Base-by-base conservation (phyloP, 2,329 filamentous ascomycete species). In the Septoria petroselini region DNA sequence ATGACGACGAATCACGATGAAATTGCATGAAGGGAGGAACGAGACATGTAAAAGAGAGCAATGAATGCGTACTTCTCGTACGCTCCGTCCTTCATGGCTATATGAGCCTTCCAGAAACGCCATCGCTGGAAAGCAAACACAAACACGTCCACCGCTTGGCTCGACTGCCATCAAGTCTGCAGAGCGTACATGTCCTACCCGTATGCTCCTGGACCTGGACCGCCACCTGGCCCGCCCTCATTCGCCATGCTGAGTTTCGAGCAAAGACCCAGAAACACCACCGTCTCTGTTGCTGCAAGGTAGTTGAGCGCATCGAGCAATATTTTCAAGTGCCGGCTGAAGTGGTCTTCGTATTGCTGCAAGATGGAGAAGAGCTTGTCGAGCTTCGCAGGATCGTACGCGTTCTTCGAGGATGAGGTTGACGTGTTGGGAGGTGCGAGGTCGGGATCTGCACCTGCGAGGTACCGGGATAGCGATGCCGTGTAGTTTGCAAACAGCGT, bases 271-370 rank as follows among this genome's bases (percentile, higher is more conserved):
- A 97, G 73, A 58, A 98, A 77, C 14, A 95, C 93, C 2, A 96
- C 91, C 31, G 93, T 97, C 74, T 98, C 93, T 0, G 93, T 97
- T 0, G 93, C 93, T 2, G 93, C 93, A 62, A 96, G 94, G 70
- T 97, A 95, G 62, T 98, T 97, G 55, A 98, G 77, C 53, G 89
- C 91, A 67, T 97, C 93, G 30, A 97, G 82, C 62, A 98, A 71
- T 59, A 97, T 95, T 73, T 95, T 91, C 62, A 98, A 72, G 70
- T 97, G 91, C 39, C 90, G 77, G 50, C 86, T 87, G 67, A 98
- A 98, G 65, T 95, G 94, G 58, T 85, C 83, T 69, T 98, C 93
- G 74, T 94, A 97, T 71, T 91, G 90, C 65, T 83, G 82, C 53
- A 98, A 81, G 52, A 91, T 89, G 58, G 95, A 91, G 54, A 88